Conservation (phyloP, 2,329 filamentous ascomycete species). For the Phialophora macrospora region DNA sequence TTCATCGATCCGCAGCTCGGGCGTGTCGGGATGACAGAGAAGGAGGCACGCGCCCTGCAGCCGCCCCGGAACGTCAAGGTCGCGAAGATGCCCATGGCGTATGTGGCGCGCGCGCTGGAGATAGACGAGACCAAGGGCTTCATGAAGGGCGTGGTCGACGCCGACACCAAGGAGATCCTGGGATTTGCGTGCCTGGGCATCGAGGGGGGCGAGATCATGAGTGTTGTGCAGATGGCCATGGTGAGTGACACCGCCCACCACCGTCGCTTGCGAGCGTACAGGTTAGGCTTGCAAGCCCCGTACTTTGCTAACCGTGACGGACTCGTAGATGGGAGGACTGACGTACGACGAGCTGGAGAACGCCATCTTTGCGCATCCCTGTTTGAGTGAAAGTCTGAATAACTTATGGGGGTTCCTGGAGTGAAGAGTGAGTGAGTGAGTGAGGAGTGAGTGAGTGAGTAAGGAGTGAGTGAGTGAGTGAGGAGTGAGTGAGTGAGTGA, state of each 20-base stretch:
- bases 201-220: constrained; percentile 61
- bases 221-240: constrained; percentile 60
- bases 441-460: too few relatives aligned
- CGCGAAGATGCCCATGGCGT: constrained; percentile 59
- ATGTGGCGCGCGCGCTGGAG: constrained; percentile 58
- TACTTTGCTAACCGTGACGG: background rate
- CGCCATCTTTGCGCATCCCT: constrained; percentile 59
- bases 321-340: constrained; percentile 34
- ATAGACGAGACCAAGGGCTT: constrained; percentile 58
- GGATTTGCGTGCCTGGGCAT: constrained; percentile 59
- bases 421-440: constrained; percentile 10
- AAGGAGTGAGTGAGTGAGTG: too few relatives aligned
- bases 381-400: constrained; percentile 58
- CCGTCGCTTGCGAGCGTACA: background rate
- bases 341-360: constrained; percentile 54
- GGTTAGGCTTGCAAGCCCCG: background rate
- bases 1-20: constrained; percentile 62
- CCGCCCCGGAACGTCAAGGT: constrained; percentile 45
- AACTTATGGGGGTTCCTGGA: constrained; percentile 55
- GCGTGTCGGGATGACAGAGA: constrained; percentile 57
- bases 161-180: constrained; percentile 55
- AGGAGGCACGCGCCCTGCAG: constrained; percentile 43
- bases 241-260: constrained; percentile 45
- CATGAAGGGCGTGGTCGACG: constrained; percentile 59
- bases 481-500: constrained; percentile 17